These are phyloP conservation scores for Apophysomyces trapeziformis DNA, from an alignment of 371 early-diverging fungal species.

Conservation along the genomic window DNA sequence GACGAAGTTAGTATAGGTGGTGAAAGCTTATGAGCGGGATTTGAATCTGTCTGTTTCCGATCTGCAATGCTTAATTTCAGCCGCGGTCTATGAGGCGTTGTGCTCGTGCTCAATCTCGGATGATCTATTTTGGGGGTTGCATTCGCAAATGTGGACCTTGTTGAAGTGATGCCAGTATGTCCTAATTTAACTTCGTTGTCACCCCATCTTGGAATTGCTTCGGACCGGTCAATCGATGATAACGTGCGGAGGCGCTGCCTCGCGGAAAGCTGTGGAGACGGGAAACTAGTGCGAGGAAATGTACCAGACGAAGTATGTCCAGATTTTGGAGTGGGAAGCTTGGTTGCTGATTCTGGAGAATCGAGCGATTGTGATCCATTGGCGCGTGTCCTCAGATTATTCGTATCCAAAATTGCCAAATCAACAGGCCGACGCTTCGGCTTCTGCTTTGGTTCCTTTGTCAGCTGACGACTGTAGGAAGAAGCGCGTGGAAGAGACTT, in stretches of 20 bases:
- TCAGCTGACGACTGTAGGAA: background rate
- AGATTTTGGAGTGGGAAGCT: slow-evolving; percentile 23
- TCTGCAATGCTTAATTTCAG: slow-evolving; percentile 23
- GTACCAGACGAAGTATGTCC: slow-evolving; percentile 10
- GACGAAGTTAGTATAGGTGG: slow-evolving; percentile 16
- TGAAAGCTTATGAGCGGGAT: slow-evolving; percentile 11
- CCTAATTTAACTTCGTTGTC: slow-evolving; percentile 11
- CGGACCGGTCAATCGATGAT: slow-evolving; percentile 16
- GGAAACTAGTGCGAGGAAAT: slow-evolving; percentile 19
- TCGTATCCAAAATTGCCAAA: background rate
- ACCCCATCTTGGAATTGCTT: slow-evolving; percentile 11
- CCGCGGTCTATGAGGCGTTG: slow-evolving; percentile 25
- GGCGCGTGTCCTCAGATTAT: background rate
- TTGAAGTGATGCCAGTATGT: slow-evolving; percentile 14
- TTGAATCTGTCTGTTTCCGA: slow-evolving; percentile 8
- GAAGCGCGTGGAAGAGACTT: slow-evolving; percentile 2
- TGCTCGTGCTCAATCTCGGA: slow-evolving; percentile 34
- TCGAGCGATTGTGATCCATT: background rate
- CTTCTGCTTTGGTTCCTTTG: background rate
- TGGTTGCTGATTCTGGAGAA: slow-evolving; percentile 20
- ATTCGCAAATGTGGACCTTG: slow-evolving; percentile 26
- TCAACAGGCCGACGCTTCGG: background rate
- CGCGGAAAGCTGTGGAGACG: slow-evolving; percentile 13
- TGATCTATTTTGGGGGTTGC: slow-evolving; percentile 37
- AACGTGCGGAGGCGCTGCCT: slow-evolving; percentile 21